Percentiles rank a stretch among this genome's conserved stretches.
These are phyloP conservation scores for Xylaria sp. DNA, from an alignment of 2,329 filamentous ascomycete genomes.

Conservation along the genomic window DNA sequence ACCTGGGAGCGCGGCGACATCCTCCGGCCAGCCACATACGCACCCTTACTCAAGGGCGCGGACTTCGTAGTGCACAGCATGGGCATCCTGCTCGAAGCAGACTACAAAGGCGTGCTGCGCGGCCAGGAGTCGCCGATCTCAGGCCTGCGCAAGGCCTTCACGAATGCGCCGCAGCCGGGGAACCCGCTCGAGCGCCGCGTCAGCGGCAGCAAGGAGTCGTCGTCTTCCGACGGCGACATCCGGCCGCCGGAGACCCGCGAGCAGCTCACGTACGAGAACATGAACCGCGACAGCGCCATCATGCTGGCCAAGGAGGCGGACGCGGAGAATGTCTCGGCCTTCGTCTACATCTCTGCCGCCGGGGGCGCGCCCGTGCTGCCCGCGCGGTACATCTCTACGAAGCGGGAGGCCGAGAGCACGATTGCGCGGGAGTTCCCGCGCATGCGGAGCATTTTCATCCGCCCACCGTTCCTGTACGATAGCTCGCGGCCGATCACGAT, in stretches of 20 bases:
- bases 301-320: constrained; percentile 82
- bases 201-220: constrained; percentile 57
- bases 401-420: constrained; percentile 85
- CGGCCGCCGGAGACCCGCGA: constrained; percentile 73
- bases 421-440: constrained; percentile 78
- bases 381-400: constrained; percentile 86
- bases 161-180: constrained; percentile 67
- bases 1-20: constrained; percentile 91
- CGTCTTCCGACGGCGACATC: constrained; percentile 62
- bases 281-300: constrained; percentile 93
- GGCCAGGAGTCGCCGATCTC: constrained; percentile 84
- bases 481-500: constrained; percentile 82
- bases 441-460: constrained; percentile 83
- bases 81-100: constrained; percentile 95
- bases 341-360: constrained; percentile 90
- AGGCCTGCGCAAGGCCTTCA: constrained; percentile 83
- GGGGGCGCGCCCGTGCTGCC: constrained; percentile 88
- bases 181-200: constrained; percentile 74
- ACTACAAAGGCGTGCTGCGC: constrained; percentile 93
- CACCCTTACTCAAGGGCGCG: constrained; percentile 77
- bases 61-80: constrained; percentile 93
- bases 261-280: constrained; percentile 93
- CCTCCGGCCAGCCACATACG: constrained; percentile 83
- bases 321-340: constrained; percentile 71
- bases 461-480: constrained; percentile 92